Evolutionary conservation across 2,329 filamentous ascomycete species (phyloP), one percentile per base, ranked within the genome.

Genomic region (Cyanodermella asteris): DNA sequence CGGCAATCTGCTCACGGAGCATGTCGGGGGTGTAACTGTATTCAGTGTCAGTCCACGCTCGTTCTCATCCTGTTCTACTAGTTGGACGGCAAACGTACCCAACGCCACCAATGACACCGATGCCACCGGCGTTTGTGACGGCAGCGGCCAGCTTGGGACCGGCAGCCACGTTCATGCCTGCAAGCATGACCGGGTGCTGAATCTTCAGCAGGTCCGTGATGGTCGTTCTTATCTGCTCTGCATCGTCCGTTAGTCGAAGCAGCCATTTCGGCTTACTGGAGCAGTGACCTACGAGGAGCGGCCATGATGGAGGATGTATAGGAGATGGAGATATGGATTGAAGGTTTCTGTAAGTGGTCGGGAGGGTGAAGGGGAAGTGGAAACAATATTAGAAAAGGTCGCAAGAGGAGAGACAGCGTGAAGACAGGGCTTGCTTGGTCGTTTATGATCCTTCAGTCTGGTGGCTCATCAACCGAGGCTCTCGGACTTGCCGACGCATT

Each of bases 11-110:
- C 53, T 94, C 87, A 34, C 68, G 68, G 34, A 97, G 67, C 87
- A 94, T 94, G 31, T 93, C 80, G 39, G 87, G 87, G 28, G 81
- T 93, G 61, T 97, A 97, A n/a, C n/a, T n/a, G n/a, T n/a, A n/a
- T n/a, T n/a, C n/a, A n/a, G n/a, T n/a, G n/a, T n/a, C n/a, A n/a
- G n/a, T n/a, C n/a, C n/a, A 26, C 19, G 19, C 13, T 17, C 20
- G 24, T 18, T 27, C 11, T 20, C 17, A 12, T 13, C 18, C 13
- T 21, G 7, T 10, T 7, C 8, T 16, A 14, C 10, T 28, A 13
- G 22, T 13, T 25, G 21, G 26, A 14, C n/a, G n/a, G n/a, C n/a
- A n/a, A n/a, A n/a, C n/a, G n/a, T n/a, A n/a, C 18, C 28, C 74
- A 40, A 84, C 73, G 49, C 87, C 87, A 38, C 87, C 87, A 41